Conservation (phyloP, 2,329 filamentous ascomycete genomes). For the Didymella exigua region DNA sequence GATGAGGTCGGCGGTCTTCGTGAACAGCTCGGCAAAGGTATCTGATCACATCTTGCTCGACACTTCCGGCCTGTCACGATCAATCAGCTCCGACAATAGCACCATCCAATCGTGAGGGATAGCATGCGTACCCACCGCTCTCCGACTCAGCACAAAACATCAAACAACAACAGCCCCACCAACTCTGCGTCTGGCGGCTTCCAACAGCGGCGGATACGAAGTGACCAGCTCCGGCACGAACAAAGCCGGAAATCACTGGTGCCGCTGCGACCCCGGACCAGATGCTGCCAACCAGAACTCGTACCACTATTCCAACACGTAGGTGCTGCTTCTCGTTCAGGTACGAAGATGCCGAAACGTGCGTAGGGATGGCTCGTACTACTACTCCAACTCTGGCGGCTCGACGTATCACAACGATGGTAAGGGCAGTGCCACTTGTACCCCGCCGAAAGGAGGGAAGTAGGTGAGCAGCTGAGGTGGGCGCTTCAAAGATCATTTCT, state of each 20-base stretch:
- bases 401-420: constrained; percentile 26
- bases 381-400: not conserved
- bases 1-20: too few species aligned
- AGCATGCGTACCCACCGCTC: not conserved
- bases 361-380: constrained; percentile 5
- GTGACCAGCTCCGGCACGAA: constrained; percentile 6
- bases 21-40: too few species aligned
- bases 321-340: constrained; percentile 37
- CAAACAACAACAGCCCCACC: not conserved
- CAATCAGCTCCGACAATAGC: too few species aligned
- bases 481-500: not conserved
- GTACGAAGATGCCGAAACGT: not conserved
- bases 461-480: not conserved
- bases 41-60: too few species aligned
- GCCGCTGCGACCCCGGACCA: not conserved
- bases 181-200: not conserved
- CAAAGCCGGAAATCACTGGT: constrained; percentile 26
- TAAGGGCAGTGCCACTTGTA: constrained; percentile 36
- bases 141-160: not conserved
- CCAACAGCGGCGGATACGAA: not conserved
- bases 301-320: constrained; percentile 35
- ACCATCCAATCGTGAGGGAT: not conserved
- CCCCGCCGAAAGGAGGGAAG: not conserved
- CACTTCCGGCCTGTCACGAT: too few species aligned
- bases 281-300: not conserved